These are phyloP conservation scores for Dysphania ambrosioides DNA, from an alignment of 148 eudicot genomes.

Conservation along the genomic window DNA sequence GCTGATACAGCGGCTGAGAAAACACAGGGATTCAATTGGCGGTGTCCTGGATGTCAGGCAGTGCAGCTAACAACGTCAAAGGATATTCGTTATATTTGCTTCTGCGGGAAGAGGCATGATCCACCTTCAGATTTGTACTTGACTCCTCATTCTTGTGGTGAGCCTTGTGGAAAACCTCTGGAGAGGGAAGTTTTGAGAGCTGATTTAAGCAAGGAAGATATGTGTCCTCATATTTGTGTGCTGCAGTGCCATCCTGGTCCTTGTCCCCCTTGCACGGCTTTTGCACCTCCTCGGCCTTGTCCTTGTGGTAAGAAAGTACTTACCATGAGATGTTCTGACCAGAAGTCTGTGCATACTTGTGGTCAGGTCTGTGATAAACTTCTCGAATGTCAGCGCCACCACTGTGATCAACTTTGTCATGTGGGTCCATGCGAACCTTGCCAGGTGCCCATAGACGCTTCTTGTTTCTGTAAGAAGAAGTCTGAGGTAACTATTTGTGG, in stretches of 20 bases:
- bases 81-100: slow-evolving; percentile 79
- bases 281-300: slow-evolving; percentile 79
- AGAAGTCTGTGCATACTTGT: slow-evolving; percentile 68
- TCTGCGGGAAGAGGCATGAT: slow-evolving; percentile 92
- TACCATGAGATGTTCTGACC: slow-evolving; percentile 75
- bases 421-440: slow-evolving; percentile 76
- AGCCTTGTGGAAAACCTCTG: slow-evolving; percentile 83
- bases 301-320: slow-evolving; percentile 81
- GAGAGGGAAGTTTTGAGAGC: slow-evolving; percentile 55
- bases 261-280: slow-evolving; percentile 92
- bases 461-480: slow-evolving; percentile 86
- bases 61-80: slow-evolving; percentile 71
- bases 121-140: slow-evolving; percentile 86
- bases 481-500: slow-evolving; percentile 76
- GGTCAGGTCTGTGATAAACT: slow-evolving; percentile 70
- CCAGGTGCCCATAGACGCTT: slow-evolving; percentile 56
- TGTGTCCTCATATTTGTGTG: slow-evolving; percentile 89
- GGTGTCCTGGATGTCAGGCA: slow-evolving; percentile 94
- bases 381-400: slow-evolving; percentile 74
- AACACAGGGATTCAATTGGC: slow-evolving; percentile 83
- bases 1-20: slow-evolving; percentile 73
- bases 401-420: slow-evolving; percentile 66
- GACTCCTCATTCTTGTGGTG: slow-evolving; percentile 96
- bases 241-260: slow-evolving; percentile 97
- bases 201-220: slow-evolving; percentile 46